Evolutionary conservation across 495 filamentous ascomycete species (phyloP).

Genomic region (Friedmanniomyces simplex): DNA sequence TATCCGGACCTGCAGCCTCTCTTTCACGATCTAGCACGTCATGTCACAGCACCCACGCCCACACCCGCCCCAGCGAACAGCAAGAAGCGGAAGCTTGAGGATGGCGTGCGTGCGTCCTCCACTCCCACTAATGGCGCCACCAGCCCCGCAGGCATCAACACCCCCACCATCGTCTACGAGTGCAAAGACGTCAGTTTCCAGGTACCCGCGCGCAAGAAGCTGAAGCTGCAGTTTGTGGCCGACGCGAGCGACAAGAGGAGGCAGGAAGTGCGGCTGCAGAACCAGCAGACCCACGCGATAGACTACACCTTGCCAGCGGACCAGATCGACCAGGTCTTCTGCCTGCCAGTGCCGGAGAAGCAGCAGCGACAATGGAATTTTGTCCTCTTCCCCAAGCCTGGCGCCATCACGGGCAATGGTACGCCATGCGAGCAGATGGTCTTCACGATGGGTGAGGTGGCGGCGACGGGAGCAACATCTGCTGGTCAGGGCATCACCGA

Average conservation of each 20-base stretch:
- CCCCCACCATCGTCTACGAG: conserved; percentile 5
- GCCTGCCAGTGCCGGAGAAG: conserved; percentile 85
- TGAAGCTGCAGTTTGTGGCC: conserved; percentile 56
- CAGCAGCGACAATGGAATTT: conserved; percentile 81
- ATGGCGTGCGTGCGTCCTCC: too few relatives aligned
- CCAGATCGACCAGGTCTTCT: conserved; percentile 56
- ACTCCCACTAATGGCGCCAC: neutral
- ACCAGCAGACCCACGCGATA: conserved; percentile 50
- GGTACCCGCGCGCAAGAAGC: conserved; percentile 79
- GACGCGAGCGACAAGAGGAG: conserved; percentile 32
- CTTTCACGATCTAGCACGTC: conserved; percentile 10
- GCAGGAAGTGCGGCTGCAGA: conserved; percentile 54
- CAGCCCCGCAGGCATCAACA: neutral
- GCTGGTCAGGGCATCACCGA: conserved; percentile 32
- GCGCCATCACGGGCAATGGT: conserved; percentile 20
- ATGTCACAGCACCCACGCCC: neutral
- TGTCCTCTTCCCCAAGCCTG: conserved; percentile 60
- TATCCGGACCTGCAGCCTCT: conserved; percentile 1
- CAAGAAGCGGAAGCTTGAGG: conserved; percentile 22
- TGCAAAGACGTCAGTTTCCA: conserved; percentile 30
- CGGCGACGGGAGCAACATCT: conserved; percentile 17
- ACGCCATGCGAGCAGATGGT: conserved; percentile 57
- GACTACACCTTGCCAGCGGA: conserved; percentile 61
- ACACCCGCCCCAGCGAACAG: neutral
- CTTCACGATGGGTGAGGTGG: conserved; percentile 68